Base-by-base conservation (phyloP, 495 filamentous ascomycete species). In the Aspergillus kassunensis region DNA sequence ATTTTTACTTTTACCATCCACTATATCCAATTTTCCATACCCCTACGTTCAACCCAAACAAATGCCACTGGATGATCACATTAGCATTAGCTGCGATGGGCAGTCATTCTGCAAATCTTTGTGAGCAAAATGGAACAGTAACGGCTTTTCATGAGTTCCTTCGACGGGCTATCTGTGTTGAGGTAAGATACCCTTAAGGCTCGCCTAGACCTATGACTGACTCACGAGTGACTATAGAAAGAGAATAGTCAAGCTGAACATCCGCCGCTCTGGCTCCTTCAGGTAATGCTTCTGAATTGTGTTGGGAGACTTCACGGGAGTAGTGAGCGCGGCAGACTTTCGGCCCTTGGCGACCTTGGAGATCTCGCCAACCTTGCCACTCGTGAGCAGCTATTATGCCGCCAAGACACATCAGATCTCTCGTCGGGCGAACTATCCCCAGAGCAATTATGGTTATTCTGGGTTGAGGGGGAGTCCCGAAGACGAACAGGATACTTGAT, bases 71-170 rank as follows among this genome's bases (percentile, higher is more conserved):
- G 75, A 53, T 77, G 16, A 45, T 78, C 39, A 55, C 53, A 4
- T 51, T 80, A 36, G 71, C 76, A 18, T 49, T 79, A 39, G 58
- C 73, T 9, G 65, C 76, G 37, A 68, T 79, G 44, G 77, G 77
- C 2, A 71, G 66, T 44, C 72, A 77, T 48, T 65, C 59, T 52
- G 58, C 60, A 39, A 55, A 57, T 6, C 43, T 57, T 6, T 33
- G 60, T n/a, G 60, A 68, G 16, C 44, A 57, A 44, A 58, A 67
- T 16, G 55, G 65, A 9, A 68, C 58, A 39, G 53, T 61, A 29
- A 39, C 56, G 21, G 65, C 71, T 35, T 65, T 77, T 25, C 66
- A 77, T 49, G 75, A 79, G 49, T 65, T 79, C 44, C 59, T 74
- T 37, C 71, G 72, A 19, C 62, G 72, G 24, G 71, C 66, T 19